Evolutionary conservation across 2,329 filamentous ascomycete genomes (phyloP).

Genomic region (Fusarium scirpi): DNA sequence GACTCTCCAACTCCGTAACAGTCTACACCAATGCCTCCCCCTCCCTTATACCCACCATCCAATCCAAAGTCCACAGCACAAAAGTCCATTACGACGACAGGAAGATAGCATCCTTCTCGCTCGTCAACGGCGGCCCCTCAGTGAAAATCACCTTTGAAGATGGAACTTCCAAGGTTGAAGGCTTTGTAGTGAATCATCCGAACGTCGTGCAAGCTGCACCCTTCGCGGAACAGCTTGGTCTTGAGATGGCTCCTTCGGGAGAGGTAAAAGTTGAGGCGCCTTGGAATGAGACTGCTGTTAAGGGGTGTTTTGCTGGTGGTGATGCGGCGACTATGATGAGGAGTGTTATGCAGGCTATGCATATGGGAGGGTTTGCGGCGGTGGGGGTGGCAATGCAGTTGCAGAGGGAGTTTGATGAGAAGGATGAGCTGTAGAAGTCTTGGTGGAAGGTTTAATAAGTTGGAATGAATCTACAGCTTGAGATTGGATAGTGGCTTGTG

Average conservation of each 20-base stretch:
- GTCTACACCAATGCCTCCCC: constrained; percentile 64
- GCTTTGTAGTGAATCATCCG: constrained; percentile 57
- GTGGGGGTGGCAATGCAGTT: constrained; percentile 46
- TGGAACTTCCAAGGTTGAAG: constrained; percentile 52
- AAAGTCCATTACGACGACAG: constrained; percentile 55
- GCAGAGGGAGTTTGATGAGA: constrained; percentile 45
- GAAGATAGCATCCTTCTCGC: constrained; percentile 47
- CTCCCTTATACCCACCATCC: constrained; percentile 48
- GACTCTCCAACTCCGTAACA: constrained; percentile 58
- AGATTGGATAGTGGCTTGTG: not conserved
- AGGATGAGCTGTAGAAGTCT: constrained; percentile 43
- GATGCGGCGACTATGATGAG: constrained; percentile 57
- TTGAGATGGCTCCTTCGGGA: constrained; percentile 57
- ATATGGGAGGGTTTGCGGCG: constrained; percentile 48
- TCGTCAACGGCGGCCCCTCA: constrained; percentile 42
- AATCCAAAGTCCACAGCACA: constrained; percentile 46
- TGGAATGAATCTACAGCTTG: not conserved
- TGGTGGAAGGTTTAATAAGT: not conserved
- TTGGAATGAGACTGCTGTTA: constrained; percentile 62
- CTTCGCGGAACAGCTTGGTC: constrained; percentile 58
- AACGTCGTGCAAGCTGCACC: constrained; percentile 54
- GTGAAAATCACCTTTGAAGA: constrained; percentile 57
- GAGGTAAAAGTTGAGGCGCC: constrained; percentile 58
- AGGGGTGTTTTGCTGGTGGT: constrained; percentile 66
- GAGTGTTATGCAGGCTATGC: constrained; percentile 46